Percentiles rank a stretch among this genome's conserved stretches.
These are phyloP conservation scores for Alternaria sp. DNA, from an alignment of 2,329 filamentous ascomycete species.

Conservation along the genomic window DNA sequence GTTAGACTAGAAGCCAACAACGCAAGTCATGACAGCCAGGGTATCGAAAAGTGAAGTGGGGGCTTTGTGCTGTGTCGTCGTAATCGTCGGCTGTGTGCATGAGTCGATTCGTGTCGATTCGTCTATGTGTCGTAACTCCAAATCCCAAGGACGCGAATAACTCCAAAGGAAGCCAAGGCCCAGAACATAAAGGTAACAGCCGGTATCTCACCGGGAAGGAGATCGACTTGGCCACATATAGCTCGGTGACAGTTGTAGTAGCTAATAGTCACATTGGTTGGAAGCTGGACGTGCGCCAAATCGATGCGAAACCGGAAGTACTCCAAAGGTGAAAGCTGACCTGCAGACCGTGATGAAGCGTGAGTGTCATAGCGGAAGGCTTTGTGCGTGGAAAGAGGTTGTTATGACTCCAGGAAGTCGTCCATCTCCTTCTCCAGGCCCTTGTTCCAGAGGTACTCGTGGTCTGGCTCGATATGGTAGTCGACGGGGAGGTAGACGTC, in stretches of 20 bases:
- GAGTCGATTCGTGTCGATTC: not conserved
- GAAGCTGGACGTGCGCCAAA: conserved; percentile 10
- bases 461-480: conserved; percentile 39
- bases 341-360: not conserved
- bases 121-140: not conserved
- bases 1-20: not conserved
- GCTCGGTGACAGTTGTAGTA: conserved; percentile 5
- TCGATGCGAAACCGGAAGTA: conserved; percentile 15
- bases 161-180: not conserved
- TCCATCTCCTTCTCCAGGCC: conserved; percentile 38
- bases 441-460: conserved; percentile 33
- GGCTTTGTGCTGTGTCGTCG: not conserved
- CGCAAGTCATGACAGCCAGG: not conserved
- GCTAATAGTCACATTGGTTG: conserved; percentile 10
- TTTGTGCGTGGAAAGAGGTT: not conserved
- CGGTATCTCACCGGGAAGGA: not conserved
- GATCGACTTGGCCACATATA: not conserved
- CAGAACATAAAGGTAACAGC: not conserved
- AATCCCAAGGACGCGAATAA: not conserved
- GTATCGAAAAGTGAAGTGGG: not conserved
- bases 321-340: not conserved
- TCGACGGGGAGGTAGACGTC: conserved; percentile 48
- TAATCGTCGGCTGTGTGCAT: not conserved
- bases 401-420: conserved; percentile 24
- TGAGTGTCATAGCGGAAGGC: not conserved